A percentile compares a stretch with the other conserved stretches of the same genome.
phyloP scores from a whole-genome alignment of 148 eudicot genomes.

The Chenopodium suecicum region DNA sequence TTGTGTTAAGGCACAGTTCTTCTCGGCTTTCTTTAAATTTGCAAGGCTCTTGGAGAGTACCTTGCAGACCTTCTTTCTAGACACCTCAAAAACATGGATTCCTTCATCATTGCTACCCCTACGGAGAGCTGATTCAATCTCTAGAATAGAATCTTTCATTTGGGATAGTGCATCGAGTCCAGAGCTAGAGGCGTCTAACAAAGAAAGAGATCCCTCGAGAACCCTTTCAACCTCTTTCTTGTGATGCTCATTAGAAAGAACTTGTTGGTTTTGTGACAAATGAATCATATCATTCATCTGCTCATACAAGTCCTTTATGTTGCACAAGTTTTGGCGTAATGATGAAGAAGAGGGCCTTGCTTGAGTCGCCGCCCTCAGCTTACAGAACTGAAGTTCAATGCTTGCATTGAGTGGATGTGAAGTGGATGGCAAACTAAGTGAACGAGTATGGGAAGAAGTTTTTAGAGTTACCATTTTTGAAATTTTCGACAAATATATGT shows the following conservation, averaged over 20 bases:
- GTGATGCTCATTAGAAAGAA: conserved; percentile 13
- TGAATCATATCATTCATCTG: conserved; percentile 34
- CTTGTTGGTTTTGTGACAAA: conserved; percentile 24
- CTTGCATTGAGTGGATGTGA: conserved; percentile 33
- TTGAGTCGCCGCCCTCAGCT: conserved; percentile 30
- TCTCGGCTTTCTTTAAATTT: conserved; percentile 28
- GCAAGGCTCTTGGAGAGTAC: conserved; percentile 34
- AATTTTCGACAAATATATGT: background rate
- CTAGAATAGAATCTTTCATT: conserved; percentile 32
- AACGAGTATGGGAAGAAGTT: conserved; percentile 33
- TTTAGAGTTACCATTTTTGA: conserved; percentile 12
- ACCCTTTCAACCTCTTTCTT: conserved; percentile 17
- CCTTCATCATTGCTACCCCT: conserved; percentile 29
- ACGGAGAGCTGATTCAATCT: conserved; percentile 43
- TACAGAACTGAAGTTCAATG: conserved; percentile 30
- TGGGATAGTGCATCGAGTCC: conserved; percentile 24
- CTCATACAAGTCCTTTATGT: conserved; percentile 32
- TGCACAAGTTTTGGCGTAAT: conserved; percentile 28
- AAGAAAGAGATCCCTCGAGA: conserved; percentile 37
- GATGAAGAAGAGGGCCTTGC: conserved; percentile 24
- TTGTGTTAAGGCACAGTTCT: background rate
- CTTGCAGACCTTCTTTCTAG: conserved; percentile 40
- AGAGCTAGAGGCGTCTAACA: conserved; percentile 34
- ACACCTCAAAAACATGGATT: conserved; percentile 21
- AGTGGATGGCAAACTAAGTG: conserved; percentile 40